Percentiles rank a stretch among this genome's conserved stretches.
Conservation (phyloP, 83 land plant species). For the Picea abies region DNA sequence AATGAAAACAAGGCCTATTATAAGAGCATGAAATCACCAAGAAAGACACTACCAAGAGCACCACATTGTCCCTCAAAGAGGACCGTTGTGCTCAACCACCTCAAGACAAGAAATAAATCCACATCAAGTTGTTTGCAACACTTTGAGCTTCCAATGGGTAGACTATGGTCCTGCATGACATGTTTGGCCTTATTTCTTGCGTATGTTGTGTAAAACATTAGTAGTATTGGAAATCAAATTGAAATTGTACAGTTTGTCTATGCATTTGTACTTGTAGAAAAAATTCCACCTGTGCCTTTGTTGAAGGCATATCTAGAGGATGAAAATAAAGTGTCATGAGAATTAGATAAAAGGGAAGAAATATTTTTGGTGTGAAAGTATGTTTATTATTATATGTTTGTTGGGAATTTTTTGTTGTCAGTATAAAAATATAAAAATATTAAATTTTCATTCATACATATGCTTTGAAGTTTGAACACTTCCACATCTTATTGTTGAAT, state of each 20-base stretch:
- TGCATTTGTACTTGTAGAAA: conserved; percentile 78
- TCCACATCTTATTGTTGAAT: conserved; percentile 34
- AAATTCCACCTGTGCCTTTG: conserved; percentile 74
- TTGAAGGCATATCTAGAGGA: conserved; percentile 64
- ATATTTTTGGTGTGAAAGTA: conserved; percentile 35
- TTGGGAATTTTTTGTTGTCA: neutral
- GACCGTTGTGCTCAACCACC: too few species aligned
- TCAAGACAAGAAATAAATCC: too few species aligned
- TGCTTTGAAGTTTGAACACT: neutral
- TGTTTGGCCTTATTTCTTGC: conserved; percentile 20
- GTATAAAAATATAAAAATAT: neutral
- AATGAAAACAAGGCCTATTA: too few species aligned
- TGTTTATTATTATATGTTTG: neutral
- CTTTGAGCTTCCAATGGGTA: too few species aligned
- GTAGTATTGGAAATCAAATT: conserved; percentile 81
- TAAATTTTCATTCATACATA: neutral
- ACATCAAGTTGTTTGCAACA: too few species aligned
- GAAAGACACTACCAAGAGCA: too few species aligned
- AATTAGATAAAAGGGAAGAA: conserved; percentile 26
- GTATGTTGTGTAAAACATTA: conserved; percentile 66
- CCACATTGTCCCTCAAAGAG: too few species aligned
- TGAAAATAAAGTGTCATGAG: conserved; percentile 9
- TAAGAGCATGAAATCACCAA: too few species aligned
- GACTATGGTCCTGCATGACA: neutral
- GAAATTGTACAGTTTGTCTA: conserved; percentile 88